These are phyloP conservation scores for Petrea volubilis DNA, from an alignment of 257 asterid species.

Conservation along the genomic window DNA sequence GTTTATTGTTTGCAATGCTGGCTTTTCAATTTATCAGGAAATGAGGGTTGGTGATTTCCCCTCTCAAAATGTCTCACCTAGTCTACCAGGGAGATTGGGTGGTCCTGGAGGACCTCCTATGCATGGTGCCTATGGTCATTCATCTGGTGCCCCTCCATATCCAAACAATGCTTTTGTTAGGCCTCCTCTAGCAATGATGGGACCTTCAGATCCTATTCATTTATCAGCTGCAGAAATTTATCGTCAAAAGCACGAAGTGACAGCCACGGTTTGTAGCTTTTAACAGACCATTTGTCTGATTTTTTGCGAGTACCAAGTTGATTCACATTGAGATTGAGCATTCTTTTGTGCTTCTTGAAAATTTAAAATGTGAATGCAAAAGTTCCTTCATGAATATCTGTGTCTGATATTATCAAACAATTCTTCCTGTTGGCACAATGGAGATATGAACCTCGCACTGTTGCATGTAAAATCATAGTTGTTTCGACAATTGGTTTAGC, in stretches of 20 bases:
- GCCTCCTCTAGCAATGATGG: slow-evolving; percentile 66
- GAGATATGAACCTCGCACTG: neutral
- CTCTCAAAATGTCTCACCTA: slow-evolving; percentile 51
- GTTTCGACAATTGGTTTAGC: neutral
- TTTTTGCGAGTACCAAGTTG: neutral
- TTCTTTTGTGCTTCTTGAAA: neutral
- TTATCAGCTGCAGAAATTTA: slow-evolving; percentile 71
- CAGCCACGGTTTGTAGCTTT: slow-evolving; percentile 80
- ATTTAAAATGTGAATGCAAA: neutral
- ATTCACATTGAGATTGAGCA: neutral
- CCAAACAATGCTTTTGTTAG: slow-evolving; percentile 54
- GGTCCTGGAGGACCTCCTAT: slow-evolving; percentile 56
- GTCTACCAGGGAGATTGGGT: slow-evolving; percentile 56
- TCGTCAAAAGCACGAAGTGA: slow-evolving; percentile 87
- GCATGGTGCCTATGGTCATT: slow-evolving; percentile 60
- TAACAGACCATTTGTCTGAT: slow-evolving; percentile 6
- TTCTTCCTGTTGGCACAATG: neutral
- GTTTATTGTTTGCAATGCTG: slow-evolving; percentile 15
- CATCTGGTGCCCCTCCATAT: slow-evolving; percentile 60
- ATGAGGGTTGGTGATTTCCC: slow-evolving; percentile 63
- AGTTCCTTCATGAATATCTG: neutral
- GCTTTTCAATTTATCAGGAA: slow-evolving; percentile 54
- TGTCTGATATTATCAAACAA: neutral
- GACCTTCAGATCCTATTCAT: slow-evolving; percentile 69
- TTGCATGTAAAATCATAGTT: neutral